Percentiles rank a stretch among this genome's conserved stretches.
Evolutionary conservation across 768 basidiomycete genomes (phyloP).

Genomic region (Amanita exitialis): DNA sequence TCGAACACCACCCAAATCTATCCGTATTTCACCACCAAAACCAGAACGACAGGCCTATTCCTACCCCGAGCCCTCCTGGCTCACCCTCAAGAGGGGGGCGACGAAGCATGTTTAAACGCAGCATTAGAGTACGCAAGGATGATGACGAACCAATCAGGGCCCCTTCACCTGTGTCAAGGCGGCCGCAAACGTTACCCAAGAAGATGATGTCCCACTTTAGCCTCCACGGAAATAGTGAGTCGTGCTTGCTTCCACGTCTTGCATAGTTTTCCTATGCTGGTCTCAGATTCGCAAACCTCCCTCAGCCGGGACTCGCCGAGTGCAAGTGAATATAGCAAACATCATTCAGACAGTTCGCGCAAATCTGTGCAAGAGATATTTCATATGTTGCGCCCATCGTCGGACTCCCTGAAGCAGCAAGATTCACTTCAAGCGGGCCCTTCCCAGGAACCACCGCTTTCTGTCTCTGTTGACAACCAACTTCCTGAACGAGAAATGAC

Average conservation of each 20-base stretch:
- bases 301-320: slow-evolving; percentile 14
- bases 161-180: slow-evolving; percentile 24
- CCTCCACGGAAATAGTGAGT: slow-evolving; percentile 27
- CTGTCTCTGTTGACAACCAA: background rate
- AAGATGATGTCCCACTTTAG: slow-evolving; percentile 39
- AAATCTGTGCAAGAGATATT: slow-evolving; percentile 3
- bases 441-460: background rate
- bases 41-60: slow-evolving; percentile 18
- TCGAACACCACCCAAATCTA: slow-evolving; percentile 52
- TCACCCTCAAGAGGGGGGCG: slow-evolving; percentile 41
- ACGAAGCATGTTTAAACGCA: slow-evolving; percentile 43
- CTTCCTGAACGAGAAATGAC: background rate
- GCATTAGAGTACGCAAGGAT: slow-evolving; percentile 33
- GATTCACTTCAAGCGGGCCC: background rate
- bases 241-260: background rate
- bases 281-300: slow-evolving; percentile 23
- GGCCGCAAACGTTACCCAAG: slow-evolving; percentile 29
- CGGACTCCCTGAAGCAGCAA: slow-evolving; percentile 22
- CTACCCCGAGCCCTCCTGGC: slow-evolving; percentile 29
- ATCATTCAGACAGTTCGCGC: slow-evolving; percentile 4
- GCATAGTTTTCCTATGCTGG: background rate
- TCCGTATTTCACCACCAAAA: slow-evolving; percentile 40
- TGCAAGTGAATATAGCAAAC: slow-evolving; percentile 1
- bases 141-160: slow-evolving; percentile 26
- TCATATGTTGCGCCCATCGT: slow-evolving; percentile 8